Percentiles rank a stretch among this genome's conserved stretches.
Conservation (phyloP, 176 grass and related monocot genomes). For the Microstegium vimineum region DNA sequence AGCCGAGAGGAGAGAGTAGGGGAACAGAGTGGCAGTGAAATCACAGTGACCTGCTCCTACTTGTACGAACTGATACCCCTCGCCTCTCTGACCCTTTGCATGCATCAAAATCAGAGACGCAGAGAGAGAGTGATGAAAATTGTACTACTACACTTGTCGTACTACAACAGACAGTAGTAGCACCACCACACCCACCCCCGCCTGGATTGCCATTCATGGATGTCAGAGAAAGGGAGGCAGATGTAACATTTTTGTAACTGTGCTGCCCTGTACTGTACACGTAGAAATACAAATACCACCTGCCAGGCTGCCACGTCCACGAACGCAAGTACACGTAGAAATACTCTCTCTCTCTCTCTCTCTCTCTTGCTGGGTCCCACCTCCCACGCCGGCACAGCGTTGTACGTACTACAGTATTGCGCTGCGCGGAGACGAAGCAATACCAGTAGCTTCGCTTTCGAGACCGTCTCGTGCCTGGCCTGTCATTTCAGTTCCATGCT, state of each 20-base stretch:
- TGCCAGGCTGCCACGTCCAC: constrained; percentile 10
- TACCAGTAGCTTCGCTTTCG: neutral
- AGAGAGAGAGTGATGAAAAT: constrained; percentile 1
- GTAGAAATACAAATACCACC: constrained; percentile 21
- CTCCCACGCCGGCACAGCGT: neutral
- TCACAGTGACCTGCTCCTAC: constrained; percentile 26
- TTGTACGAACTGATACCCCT: constrained; percentile 24
- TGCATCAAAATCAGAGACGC: constrained; percentile 87
- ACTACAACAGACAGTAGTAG: too few relatives aligned
- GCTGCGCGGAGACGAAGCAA: too few relatives aligned
- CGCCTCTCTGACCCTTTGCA: constrained; percentile 34
- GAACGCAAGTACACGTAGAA: too few relatives aligned
- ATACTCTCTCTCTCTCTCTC: too few relatives aligned
- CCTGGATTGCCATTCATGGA: constrained; percentile 51
- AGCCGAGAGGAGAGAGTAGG: neutral
- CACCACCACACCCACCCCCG: neutral
- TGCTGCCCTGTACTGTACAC: neutral
- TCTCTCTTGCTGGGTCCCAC: neutral
- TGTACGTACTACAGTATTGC: too few relatives aligned
- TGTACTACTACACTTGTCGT: neutral
- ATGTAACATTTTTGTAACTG: constrained; percentile 11
- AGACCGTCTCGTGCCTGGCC: neutral
- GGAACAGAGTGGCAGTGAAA: constrained; percentile 52
- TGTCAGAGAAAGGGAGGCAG: constrained; percentile 47
- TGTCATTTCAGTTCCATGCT: constrained; percentile 15